phyloP scores from a whole-genome alignment of 2,329 filamentous ascomycete species.

The Saccharata proteae region DNA sequence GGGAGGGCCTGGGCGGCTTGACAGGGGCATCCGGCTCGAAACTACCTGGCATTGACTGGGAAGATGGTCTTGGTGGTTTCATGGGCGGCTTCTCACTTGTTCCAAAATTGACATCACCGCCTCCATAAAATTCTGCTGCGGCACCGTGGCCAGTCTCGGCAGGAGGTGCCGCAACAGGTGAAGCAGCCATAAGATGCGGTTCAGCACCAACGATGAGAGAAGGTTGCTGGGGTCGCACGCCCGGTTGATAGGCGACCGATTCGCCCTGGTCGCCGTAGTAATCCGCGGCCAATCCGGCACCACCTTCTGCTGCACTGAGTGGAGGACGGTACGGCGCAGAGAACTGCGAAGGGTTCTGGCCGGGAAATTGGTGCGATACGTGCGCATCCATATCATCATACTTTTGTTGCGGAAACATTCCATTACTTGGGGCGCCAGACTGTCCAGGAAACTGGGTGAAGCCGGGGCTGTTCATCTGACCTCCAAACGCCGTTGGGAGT shows the following conservation, averaged over 20 bases:
- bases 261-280: conserved; percentile 53
- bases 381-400: conserved; percentile 21
- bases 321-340: conserved; percentile 35
- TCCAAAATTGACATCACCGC: conserved; percentile 9
- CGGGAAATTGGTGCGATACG: conserved; percentile 46
- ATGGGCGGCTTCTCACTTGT: conserved; percentile 11
- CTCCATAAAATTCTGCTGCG: conserved; percentile 46
- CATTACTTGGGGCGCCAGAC: conserved; percentile 21
- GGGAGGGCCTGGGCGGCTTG: conserved; percentile 20
- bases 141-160: conserved; percentile 48
- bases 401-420: conserved; percentile 16
- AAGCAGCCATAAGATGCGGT: conserved; percentile 44
- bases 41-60: conserved; percentile 20
- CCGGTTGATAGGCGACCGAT: conserved; percentile 47
- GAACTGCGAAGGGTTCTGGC: conserved; percentile 38
- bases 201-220: conserved; percentile 43
- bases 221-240: conserved; percentile 42
- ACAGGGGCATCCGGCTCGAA: conserved; percentile 21
- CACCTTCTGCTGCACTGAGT: conserved; percentile 17
- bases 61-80: conserved; percentile 23
- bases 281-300: conserved; percentile 45
- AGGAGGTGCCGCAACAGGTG: conserved; percentile 38
- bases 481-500: conserved; percentile 16
- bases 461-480: conserved; percentile 18
- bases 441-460: conserved; percentile 25